These are phyloP conservation scores for Candida chauliodis DNA, from an alignment of 805 yeast species.

Conservation along the genomic window DNA sequence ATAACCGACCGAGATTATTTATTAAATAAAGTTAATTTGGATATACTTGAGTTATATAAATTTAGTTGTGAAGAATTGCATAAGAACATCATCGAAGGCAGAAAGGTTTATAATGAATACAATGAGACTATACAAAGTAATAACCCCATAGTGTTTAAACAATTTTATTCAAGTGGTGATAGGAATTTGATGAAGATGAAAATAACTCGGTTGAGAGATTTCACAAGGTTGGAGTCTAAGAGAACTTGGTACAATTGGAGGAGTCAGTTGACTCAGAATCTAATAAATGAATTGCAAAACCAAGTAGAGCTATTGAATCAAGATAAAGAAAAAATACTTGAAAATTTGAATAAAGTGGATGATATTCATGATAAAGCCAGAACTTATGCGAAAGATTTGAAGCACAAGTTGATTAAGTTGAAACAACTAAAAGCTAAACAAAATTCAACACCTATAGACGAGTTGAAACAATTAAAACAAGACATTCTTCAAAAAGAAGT, in stretches of 20 bases:
- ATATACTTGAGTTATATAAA: conserved; percentile 46
- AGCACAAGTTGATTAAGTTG: background rate
- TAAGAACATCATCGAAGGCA: conserved; percentile 50
- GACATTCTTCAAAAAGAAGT: conserved; percentile 8
- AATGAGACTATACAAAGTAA: conserved; percentile 43
- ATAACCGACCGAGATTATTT: conserved; percentile 32
- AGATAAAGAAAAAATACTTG: conserved; percentile 6
- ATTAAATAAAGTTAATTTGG: conserved; percentile 37
- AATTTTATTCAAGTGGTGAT: conserved; percentile 40
- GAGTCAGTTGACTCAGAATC: conserved; percentile 44
- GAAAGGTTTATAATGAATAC: conserved; percentile 42
- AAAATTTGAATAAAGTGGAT: conserved; percentile 2
- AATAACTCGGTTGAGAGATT: conserved; percentile 47
- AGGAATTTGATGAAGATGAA: conserved; percentile 43
- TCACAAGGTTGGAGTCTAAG: conserved; percentile 49
- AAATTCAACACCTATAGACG: conserved; percentile 3
- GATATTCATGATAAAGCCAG: background rate
- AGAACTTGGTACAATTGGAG: conserved; percentile 66
- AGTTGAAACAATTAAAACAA: conserved; percentile 13
- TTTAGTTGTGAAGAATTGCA: conserved; percentile 53
- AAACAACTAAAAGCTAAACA: conserved; percentile 1
- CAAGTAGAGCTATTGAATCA: conserved; percentile 9
- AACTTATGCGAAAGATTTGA: background rate
- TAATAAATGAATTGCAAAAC: conserved; percentile 29
- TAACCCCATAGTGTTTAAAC: conserved; percentile 48